Evolutionary conservation across 1,284 basidiomycete species (phyloP), one percentile per base, ranked within the genome.

Genomic region (Calocybe gambosa): DNA sequence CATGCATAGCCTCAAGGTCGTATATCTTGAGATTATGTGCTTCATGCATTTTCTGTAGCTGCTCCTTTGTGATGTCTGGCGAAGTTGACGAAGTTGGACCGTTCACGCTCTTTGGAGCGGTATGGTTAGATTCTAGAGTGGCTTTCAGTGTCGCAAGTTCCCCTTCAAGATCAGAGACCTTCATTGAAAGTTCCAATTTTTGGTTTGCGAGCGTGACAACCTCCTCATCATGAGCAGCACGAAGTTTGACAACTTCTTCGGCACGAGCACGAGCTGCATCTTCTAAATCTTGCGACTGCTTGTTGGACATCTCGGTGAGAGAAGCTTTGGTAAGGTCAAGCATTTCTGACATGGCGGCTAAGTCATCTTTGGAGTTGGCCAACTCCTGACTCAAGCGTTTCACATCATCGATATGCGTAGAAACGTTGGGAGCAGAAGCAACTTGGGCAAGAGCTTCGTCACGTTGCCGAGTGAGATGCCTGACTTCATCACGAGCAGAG

Each of bases 1-100:
- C 80, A 57, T 91, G 80, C 38, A 78, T 77, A 25, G 83, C 80
- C 58, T 87, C 73, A 49, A 92, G 59, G 62, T 92, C 88, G 52
- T 85, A 72, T 56, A 93, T 67, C 68, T 85, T 90, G 52, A 84
- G 70, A 58, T 87, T 90, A 62, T 89, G 88, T 5, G 86, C 88
- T 60, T 88, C 84, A 55, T 89, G 85, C 61, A 85, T 64, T 56
- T 73, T 77, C 60, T 81, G 78, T 38, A 90, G 65, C 48, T 89
- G 85, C 51, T 89, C 85, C 56, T 79, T 80, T 29, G 84, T 77
- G 8, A 87, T 77, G 8, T 69, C 73, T 33, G 76, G 67, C 19
- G 73, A 64, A 15, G 71, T 60, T n/a, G 69, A 65, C 23, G 68
- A 66, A 6, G 70, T 65, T 9, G 67, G 49, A 12, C 62, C 67